A percentile compares a stretch with the other conserved stretches of the same genome.
Conservation (phyloP, 2,329 filamentous ascomycete species). For the Paraphoma sp. region DNA sequence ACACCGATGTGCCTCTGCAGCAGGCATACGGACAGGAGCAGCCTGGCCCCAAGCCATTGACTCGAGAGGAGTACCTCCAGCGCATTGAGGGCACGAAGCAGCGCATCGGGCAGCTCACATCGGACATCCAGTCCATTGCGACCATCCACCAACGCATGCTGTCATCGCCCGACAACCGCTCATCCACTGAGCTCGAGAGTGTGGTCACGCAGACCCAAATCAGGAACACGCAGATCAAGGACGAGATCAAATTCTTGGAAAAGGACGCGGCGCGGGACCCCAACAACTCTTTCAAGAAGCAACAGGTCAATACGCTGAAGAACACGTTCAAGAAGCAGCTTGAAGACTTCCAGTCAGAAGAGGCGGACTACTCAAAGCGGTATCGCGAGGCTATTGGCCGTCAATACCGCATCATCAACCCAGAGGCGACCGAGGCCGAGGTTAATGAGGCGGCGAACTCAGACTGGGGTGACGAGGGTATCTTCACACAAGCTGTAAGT, state of each 20-base stretch:
- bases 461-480: conserved; percentile 79
- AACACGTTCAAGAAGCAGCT: conserved; percentile 75
- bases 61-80: conserved; percentile 71
- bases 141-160: conserved; percentile 75
- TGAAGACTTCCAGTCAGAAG: conserved; percentile 73
- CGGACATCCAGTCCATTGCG: conserved; percentile 71
- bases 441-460: conserved; percentile 71
- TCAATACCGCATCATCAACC: conserved; percentile 83
- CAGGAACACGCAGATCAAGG: conserved; percentile 77
- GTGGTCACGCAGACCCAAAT: conserved; percentile 73
- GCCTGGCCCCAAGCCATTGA: conserved; percentile 58
- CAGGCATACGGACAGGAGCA: conserved; percentile 50
- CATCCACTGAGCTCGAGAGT: conserved; percentile 66
- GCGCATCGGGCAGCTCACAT: conserved; percentile 71
- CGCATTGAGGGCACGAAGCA: conserved; percentile 71
- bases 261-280: conserved; percentile 70
- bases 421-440: conserved; percentile 76
- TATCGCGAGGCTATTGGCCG: conserved; percentile 80
- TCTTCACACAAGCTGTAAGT: conserved; percentile 82
- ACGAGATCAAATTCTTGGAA: conserved; percentile 79
- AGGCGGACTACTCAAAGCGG: conserved; percentile 72
- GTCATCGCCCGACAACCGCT: conserved; percentile 64
- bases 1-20: conserved; percentile 22
- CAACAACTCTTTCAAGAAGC: conserved; percentile 70
- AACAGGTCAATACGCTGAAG: conserved; percentile 73